Percentiles rank a stretch among this genome's conserved stretches.
phyloP scores from a whole-genome alignment of 345 rosid species.

The Physaria fendleri region DNA sequence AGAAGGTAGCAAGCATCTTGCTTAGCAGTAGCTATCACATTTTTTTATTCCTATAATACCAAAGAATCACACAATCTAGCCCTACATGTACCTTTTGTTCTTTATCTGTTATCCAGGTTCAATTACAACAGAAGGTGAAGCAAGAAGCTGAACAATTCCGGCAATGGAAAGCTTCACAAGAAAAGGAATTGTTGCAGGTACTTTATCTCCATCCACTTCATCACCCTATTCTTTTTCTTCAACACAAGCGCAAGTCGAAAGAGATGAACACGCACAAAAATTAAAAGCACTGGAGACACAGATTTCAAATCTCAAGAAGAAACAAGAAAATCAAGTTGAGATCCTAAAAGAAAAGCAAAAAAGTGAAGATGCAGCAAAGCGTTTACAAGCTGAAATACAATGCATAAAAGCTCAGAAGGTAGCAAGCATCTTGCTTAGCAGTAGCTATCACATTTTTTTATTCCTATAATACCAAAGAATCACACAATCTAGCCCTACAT shows the following conservation, averaged over 20 bases:
- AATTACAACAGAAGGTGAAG: constrained; percentile 71
- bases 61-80: not conserved
- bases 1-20: constrained; percentile 42
- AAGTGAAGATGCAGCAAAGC: constrained; percentile 71
- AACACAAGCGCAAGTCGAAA: constrained; percentile 42
- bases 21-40: not conserved
- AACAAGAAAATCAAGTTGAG: constrained; percentile 70
- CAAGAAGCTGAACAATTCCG: constrained; percentile 86
- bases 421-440: constrained; percentile 7
- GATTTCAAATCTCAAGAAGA: constrained; percentile 71
- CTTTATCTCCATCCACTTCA: not conserved
- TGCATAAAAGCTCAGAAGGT: constrained; percentile 76
- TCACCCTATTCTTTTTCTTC: too few relatives aligned
- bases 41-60: not conserved
- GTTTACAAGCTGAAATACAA: constrained; percentile 70
- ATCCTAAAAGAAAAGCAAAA: constrained; percentile 65
- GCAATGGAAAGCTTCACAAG: constrained; percentile 73
- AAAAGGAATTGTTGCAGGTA: constrained; percentile 77
- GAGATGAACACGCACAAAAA: constrained; percentile 54
- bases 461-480: not conserved
- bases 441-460: not conserved
- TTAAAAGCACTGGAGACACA: constrained; percentile 63
- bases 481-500: not conserved
- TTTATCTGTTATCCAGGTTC: constrained; percentile 43
- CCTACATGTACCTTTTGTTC: not conserved